Evolutionary conservation across 306 rosid species (phyloP), one percentile per base, ranked within the genome.

Genomic region (Castanea sativa): DNA sequence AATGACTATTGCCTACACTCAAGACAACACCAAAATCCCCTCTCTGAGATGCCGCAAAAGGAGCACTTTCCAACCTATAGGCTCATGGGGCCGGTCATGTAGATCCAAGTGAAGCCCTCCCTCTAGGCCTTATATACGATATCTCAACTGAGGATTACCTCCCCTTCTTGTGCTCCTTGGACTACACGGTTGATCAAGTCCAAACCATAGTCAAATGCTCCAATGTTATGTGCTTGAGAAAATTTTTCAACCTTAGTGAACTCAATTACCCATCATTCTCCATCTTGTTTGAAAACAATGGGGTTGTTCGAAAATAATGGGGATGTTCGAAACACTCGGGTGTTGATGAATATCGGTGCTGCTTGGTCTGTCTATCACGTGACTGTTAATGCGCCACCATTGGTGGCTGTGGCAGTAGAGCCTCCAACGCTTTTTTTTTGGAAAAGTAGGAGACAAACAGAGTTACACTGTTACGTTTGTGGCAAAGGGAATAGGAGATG

Each of bases 261-360:
- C 85, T 95, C 67, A 95, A 95, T 56, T 93, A 95, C 91, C 98
- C 98, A 0, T 91, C 99, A 0, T 91, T 93, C 83, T 95, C 98
- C 0, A 78, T 91, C 1, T 74, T 89, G 78, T 95, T 95, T 53
- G 90, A 82, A n/a, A 65, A 69, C 55, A 93, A 88, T 77, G 86
- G 97, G 83, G 88, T 93, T 2, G 91, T 91, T 6, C 81, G 94
- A 16, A 90, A 91, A 69, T 51, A 93, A 87, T 77, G 86, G 97
- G 83, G 88, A 91, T 2, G 91, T 91, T 6, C 79, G 96, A 16
- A 90, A 90, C 79, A 91, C 92, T 0, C 88, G 94, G 0, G 73
- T 55, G 1, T 30, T 93, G 77, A 95, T 93, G 0, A 95, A 95
- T 53, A 94, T 95, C 0, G 94, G 89, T 11, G 83, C 75, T 7